Percentiles rank a stretch among this genome's conserved stretches.
These are phyloP conservation scores for Fusarium newnesense DNA, from an alignment of 2,329 filamentous ascomycete genomes.

Conservation along the genomic window DNA sequence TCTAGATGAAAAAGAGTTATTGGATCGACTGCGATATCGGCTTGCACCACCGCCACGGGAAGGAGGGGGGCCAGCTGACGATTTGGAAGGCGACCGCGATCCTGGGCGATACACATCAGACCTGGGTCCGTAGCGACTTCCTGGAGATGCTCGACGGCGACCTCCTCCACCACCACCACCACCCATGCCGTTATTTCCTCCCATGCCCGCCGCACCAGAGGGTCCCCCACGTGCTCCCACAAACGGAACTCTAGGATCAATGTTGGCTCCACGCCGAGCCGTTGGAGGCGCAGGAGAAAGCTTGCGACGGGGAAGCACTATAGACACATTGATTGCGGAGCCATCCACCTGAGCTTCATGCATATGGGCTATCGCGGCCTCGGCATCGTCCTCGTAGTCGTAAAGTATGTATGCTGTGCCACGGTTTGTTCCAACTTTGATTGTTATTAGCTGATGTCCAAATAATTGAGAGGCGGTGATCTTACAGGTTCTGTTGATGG, in stretches of 20 bases:
- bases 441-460: slow-evolving; percentile 22
- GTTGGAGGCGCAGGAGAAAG: slow-evolving; percentile 83
- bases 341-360: slow-evolving; percentile 96
- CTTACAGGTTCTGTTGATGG: slow-evolving; percentile 87
- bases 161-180: slow-evolving; percentile 51
- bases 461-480: slow-evolving; percentile 19
- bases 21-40: slow-evolving; percentile 59
- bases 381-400: slow-evolving; percentile 79
- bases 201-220: slow-evolving; percentile 29
- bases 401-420: slow-evolving; percentile 95
- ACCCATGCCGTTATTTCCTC: slow-evolving; percentile 46
- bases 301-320: slow-evolving; percentile 84
- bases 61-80: slow-evolving; percentile 54
- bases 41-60: slow-evolving; percentile 47
- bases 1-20: slow-evolving; percentile 57
- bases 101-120: slow-evolving; percentile 72
- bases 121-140: slow-evolving; percentile 54
- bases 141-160: slow-evolving; percentile 51
- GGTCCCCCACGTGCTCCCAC: slow-evolving; percentile 48
- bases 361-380: slow-evolving; percentile 93
- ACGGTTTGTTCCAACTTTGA: slow-evolving; percentile 83
- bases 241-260: slow-evolving; percentile 59
- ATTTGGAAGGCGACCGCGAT: slow-evolving; percentile 60
- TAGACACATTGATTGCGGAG: slow-evolving; percentile 83
- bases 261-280: slow-evolving; percentile 70